phyloP scores from a whole-genome alignment of 2,329 filamentous ascomycete genomes.

The Xylariaceae sp. region DNA sequence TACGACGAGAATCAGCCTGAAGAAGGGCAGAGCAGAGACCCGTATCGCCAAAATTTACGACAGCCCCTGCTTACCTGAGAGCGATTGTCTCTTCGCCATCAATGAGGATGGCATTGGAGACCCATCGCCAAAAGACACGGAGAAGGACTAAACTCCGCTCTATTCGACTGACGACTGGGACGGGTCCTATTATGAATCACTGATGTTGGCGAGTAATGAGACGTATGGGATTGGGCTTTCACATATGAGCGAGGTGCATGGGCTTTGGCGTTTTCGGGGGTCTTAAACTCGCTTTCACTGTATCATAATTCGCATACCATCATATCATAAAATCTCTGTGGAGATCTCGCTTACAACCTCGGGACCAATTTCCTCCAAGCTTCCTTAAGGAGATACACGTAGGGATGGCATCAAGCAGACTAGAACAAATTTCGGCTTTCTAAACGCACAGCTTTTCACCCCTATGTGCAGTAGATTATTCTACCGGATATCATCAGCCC shows the following conservation, averaged over 20 bases:
- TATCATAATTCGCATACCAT: constrained; percentile 9
- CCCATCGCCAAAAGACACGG: constrained; percentile 90
- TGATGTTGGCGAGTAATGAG: constrained; percentile 3
- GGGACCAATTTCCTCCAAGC: not conserved
- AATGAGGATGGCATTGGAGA: constrained; percentile 96
- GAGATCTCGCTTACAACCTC: not conserved
- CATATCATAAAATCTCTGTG: not conserved
- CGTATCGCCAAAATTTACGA: constrained; percentile 99
- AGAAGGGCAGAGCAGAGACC: constrained; percentile 94
- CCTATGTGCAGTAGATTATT: not conserved
- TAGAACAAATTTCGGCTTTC: not conserved
- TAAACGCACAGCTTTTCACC: not conserved
- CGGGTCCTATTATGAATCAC: not conserved
- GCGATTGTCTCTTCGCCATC: constrained; percentile 95
- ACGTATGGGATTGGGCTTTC: constrained; percentile 20
- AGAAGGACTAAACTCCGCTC: constrained; percentile 58
- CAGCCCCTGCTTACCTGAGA: constrained; percentile 94
- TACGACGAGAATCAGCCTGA: constrained; percentile 90
- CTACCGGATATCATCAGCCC: no score
- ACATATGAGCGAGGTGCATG: constrained; percentile 23
- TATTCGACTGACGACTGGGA: not conserved
- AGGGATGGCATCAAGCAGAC: not conserved
- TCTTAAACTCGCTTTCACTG: not conserved
- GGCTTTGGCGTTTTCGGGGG: constrained; percentile 26
- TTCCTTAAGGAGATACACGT: not conserved